These are phyloP conservation scores for Debaryomyces maramus DNA, from an alignment of 805 yeast genomes.

Conservation along the genomic window DNA sequence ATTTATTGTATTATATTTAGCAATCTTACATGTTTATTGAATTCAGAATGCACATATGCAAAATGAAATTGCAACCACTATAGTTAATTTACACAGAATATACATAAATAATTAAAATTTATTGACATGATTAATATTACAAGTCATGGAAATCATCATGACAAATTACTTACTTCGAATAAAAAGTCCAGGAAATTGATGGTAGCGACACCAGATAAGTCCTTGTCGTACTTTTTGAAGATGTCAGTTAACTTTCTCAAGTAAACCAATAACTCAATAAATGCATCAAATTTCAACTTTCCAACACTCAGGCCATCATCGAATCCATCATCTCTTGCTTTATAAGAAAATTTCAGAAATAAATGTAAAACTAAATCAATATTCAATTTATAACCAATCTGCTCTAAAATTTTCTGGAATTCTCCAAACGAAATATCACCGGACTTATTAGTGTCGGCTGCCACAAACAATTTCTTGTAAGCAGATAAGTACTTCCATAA, in stretches of 20 bases:
- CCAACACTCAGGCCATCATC: constrained; percentile 31
- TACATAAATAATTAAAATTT: no score
- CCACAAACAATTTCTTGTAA: constrained; percentile 63
- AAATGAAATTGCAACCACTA: no score
- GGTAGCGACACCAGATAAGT: constrained; percentile 70
- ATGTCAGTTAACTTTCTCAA: constrained; percentile 73
- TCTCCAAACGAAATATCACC: constrained; percentile 67
- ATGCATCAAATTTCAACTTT: constrained; percentile 70
- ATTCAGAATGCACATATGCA: no score
- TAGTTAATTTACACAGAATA: no score
- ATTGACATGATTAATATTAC: no score
- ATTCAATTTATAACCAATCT: constrained; percentile 65
- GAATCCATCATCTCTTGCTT: constrained; percentile 23
- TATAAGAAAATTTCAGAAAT: constrained; percentile 54
- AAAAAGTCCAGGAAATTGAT: constrained; percentile 66
- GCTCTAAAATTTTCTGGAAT: constrained; percentile 57
- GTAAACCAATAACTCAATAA: constrained; percentile 79
- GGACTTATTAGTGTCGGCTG: constrained; percentile 58
- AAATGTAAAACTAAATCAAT: constrained; percentile 56
- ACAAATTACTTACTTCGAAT: constrained; percentile 47
- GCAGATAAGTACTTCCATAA: constrained; percentile 68
- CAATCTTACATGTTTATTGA: no score
- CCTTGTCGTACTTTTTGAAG: constrained; percentile 74
- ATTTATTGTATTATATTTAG: no score
- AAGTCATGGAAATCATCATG: constrained; percentile 7